Evolutionary conservation across 2,329 filamentous ascomycete species (phyloP).

Genomic region (Calonectria henricotiae): DNA sequence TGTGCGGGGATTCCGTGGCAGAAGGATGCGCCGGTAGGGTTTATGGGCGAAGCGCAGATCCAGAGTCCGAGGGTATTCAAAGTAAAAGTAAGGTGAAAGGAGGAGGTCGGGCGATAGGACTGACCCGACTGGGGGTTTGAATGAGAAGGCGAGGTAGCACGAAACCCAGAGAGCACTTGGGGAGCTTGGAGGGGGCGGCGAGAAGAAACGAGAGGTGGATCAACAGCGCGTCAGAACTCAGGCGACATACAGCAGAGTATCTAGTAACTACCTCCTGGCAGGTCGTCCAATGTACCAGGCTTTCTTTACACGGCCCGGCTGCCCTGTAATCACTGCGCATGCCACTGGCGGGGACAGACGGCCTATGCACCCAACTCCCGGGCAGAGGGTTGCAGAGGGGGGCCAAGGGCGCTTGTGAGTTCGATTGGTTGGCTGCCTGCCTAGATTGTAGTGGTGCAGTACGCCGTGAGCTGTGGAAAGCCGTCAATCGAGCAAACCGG

Average conservation of each 20-base stretch:
- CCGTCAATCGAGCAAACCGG: constrained; percentile 10
- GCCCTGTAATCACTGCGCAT: constrained; percentile 24
- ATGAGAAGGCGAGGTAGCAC: constrained; percentile 45
- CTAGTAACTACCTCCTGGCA: neutral
- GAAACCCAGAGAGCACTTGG: constrained; percentile 42
- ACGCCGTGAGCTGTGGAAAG: neutral
- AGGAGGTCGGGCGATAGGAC: constrained; percentile 45
- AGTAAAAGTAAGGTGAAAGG: constrained; percentile 38
- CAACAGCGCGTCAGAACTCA: constrained; percentile 43
- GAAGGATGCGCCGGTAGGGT: constrained; percentile 34
- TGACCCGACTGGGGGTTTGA: constrained; percentile 29
- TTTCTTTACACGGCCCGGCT: neutral
- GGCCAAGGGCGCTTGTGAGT: constrained; percentile 10
- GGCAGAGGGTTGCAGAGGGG: neutral
- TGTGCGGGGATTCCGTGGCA: constrained; percentile 41
- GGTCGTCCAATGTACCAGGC: neutral
- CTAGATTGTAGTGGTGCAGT: neutral
- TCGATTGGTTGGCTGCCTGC: neutral
- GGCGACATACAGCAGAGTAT: constrained; percentile 17
- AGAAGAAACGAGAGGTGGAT: constrained; percentile 48
- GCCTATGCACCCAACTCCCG: constrained; percentile 16
- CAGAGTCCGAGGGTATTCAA: constrained; percentile 41
- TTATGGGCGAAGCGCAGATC: constrained; percentile 39
- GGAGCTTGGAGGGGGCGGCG: constrained; percentile 33
- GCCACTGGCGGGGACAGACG: constrained; percentile 3